Evolutionary conservation across 305 asterid species (phyloP).

Genomic region (Rubia occidens): DNA sequence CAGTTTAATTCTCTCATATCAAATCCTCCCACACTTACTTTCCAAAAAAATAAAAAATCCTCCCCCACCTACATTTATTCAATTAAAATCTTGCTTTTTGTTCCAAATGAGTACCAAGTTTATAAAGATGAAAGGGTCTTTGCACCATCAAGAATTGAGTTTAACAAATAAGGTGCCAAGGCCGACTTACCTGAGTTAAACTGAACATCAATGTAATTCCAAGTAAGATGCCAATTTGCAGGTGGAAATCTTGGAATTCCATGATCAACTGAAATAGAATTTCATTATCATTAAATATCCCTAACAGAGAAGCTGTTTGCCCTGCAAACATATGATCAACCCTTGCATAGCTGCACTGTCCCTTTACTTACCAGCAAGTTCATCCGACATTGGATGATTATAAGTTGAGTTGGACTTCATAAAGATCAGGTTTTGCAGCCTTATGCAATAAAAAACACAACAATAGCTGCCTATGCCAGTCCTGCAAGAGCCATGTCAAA

Average conservation of each 20-base stretch:
- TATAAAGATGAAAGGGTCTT: not conserved
- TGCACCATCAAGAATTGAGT: not conserved
- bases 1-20: too few species aligned
- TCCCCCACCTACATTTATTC: too few species aligned
- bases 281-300: not conserved
- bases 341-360: not conserved
- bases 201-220: slow-evolving; percentile 1
- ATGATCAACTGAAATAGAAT: not conserved
- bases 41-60: too few species aligned
- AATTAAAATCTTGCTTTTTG: too few species aligned
- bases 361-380: not conserved
- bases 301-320: not conserved
- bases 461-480: not conserved
- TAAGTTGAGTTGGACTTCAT: not conserved
- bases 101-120: not conserved
- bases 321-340: not conserved
- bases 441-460: not conserved
- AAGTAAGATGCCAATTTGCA: slow-evolving; percentile 8
- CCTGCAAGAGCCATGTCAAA: too few species aligned
- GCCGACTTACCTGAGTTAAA: slow-evolving; percentile 7
- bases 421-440: not conserved
- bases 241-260: slow-evolving; percentile 21
- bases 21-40: not conserved
- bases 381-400: not conserved
- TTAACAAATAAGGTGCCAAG: not conserved